A percentile compares a stretch with the other conserved stretches of the same genome.
phyloP scores from a whole-genome alignment of 495 filamentous ascomycete genomes.

The Achaetomiella virescens region DNA sequence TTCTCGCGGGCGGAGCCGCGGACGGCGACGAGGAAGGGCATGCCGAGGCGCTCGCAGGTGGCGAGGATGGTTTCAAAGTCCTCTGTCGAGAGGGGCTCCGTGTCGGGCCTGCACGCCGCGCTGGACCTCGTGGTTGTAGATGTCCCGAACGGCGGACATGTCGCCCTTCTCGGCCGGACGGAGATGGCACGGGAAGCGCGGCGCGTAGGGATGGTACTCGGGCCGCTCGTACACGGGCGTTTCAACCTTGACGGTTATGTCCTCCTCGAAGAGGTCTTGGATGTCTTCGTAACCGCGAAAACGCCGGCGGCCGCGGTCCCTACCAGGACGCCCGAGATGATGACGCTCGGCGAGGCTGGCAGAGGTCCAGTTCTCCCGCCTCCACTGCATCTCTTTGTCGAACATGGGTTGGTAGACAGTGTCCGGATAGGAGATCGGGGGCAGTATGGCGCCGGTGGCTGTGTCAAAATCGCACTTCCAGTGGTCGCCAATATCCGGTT shows the following conservation, averaged over 20 bases:
- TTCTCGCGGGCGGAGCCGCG: constrained; percentile 16
- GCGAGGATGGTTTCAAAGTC: constrained; percentile 25
- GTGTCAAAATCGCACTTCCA: constrained; percentile 30
- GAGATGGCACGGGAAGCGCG: constrained; percentile 27
- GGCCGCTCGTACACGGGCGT: background rate
- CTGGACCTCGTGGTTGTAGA: constrained; percentile 37
- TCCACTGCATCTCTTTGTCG: constrained; percentile 10
- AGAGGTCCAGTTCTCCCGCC: constrained; percentile 17
- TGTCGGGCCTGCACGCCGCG: constrained; percentile 30
- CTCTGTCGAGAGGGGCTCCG: constrained; percentile 11
- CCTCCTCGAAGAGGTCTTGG: background rate
- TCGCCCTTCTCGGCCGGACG: constrained; percentile 31
- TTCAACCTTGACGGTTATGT: background rate
- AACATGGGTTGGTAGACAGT: constrained; percentile 12
- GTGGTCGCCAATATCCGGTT: constrained; percentile 12
- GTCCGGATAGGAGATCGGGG: constrained; percentile 20
- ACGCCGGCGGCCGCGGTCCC: background rate
- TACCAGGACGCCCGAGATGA: background rate
- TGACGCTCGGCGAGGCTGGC: background rate
- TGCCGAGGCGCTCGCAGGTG: constrained; percentile 11
- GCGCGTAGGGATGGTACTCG: constrained; percentile 16
- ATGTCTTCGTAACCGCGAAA: background rate
- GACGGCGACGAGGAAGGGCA: constrained; percentile 41
- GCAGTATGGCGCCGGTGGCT: constrained; percentile 22
- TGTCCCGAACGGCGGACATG: constrained; percentile 21